Conservation (phyloP, 2,329 filamentous ascomycete genomes). For the Endoconidiophora laricicola region DNA sequence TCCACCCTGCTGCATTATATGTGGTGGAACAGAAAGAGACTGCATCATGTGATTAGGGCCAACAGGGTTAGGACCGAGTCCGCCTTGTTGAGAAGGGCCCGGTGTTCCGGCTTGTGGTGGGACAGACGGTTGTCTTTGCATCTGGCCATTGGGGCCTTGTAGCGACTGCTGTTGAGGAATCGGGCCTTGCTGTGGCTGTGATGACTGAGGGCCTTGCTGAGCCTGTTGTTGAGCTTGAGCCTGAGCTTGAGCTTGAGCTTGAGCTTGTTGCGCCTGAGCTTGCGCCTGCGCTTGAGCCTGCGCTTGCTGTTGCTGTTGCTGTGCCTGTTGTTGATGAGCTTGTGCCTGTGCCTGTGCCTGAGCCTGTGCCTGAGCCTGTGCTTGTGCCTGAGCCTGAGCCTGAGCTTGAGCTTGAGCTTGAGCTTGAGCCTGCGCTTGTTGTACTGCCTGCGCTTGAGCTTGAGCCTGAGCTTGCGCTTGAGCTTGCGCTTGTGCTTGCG, state of each 20-base stretch:
- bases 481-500: not conserved
- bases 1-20: not conserved
- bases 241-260: conserved; percentile 16
- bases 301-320: conserved; percentile 20
- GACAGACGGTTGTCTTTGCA: conserved; percentile 4
- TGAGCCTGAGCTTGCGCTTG: conserved; percentile 2
- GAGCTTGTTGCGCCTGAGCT: not conserved
- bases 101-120: conserved; percentile 9
- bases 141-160: not conserved
- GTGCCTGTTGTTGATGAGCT: conserved; percentile 17
- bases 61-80: not conserved
- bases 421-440: conserved; percentile 15
- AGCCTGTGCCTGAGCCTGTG: conserved; percentile 3
- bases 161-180: conserved; percentile 14
- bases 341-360: conserved; percentile 22
- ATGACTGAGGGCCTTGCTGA: conserved; percentile 18
- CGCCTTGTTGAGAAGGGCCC: conserved; percentile 1
- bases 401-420: not conserved
- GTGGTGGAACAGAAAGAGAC: conserved; percentile 1
- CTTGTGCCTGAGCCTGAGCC: not conserved
- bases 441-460: conserved; percentile 22
- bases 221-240: conserved; percentile 18
- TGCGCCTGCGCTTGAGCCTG: conserved; percentile 16
- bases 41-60: conserved; percentile 3
- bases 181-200: conserved; percentile 18